Evolutionary conservation across 768 basidiomycete genomes (phyloP).

Genomic region (Russula olivacea): DNA sequence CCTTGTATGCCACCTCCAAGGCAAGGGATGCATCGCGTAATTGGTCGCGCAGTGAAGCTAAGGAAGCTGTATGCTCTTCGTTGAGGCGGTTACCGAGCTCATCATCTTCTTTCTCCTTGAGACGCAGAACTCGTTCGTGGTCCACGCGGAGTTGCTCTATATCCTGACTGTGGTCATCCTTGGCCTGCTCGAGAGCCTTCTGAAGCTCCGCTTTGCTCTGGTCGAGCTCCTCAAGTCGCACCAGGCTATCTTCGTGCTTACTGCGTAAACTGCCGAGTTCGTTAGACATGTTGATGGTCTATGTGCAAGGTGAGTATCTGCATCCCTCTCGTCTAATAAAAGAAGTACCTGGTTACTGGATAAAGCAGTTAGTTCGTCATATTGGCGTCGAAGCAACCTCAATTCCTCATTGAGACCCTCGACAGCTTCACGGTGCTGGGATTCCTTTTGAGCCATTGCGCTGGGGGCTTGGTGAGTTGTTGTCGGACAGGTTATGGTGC

Average conservation of each 20-base stretch:
- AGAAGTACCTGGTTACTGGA: conserved; percentile 74
- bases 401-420: conserved; percentile 67
- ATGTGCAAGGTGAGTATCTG: conserved; percentile 5
- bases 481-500: conserved; percentile 11
- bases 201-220: conserved; percentile 52
- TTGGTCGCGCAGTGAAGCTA: conserved; percentile 32
- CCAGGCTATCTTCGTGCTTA: conserved; percentile 50
- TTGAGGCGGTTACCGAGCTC: conserved; percentile 42
- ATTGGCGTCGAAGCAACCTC: conserved; percentile 61
- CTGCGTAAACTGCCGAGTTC: conserved; percentile 72
- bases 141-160: conserved; percentile 43
- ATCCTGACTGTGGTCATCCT: conserved; percentile 44
- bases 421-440: conserved; percentile 76
- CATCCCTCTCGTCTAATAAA: neutral
- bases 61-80: conserved; percentile 41
- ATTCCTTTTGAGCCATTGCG: conserved; percentile 97
- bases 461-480: conserved; percentile 37
- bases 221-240: conserved; percentile 49
- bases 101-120: conserved; percentile 40
- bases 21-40: conserved; percentile 31
- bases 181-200: conserved; percentile 44
- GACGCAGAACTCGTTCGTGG: conserved; percentile 41
- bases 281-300: conserved; percentile 84
- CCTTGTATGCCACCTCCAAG: conserved; percentile 38
- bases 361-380: conserved; percentile 74